phyloP scores from a whole-genome alignment of 768 basidiomycete species.

The Crepidotus variabilis region DNA sequence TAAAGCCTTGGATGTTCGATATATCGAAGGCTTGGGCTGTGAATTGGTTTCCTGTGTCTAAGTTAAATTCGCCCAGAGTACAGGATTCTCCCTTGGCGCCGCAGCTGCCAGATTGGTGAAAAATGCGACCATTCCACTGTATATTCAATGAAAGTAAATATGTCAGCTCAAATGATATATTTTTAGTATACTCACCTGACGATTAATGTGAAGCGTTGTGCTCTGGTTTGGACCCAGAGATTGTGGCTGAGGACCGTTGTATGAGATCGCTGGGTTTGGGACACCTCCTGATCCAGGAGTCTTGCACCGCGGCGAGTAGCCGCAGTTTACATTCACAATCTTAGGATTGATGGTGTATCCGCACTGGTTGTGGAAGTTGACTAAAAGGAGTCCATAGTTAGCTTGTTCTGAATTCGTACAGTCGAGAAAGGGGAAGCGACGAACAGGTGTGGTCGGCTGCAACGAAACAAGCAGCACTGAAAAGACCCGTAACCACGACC shows the following conservation, averaged over 20 bases:
- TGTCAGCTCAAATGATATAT: not conserved
- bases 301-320: slow-evolving; percentile 36
- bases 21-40: slow-evolving; percentile 35
- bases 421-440: not conserved
- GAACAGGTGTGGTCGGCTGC: slow-evolving; percentile 17
- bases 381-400: slow-evolving; percentile 8
- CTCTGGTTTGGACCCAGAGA: slow-evolving; percentile 18
- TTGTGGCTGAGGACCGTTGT: slow-evolving; percentile 30
- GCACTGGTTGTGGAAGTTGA: slow-evolving; percentile 34
- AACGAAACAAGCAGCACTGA: slow-evolving; percentile 1
- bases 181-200: slow-evolving; percentile 16
- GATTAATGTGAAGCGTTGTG: slow-evolving; percentile 27
- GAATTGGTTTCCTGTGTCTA: slow-evolving; percentile 29
- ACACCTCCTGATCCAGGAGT: slow-evolving; percentile 31
- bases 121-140: slow-evolving; percentile 40
- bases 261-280: slow-evolving; percentile 28
- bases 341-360: slow-evolving; percentile 25
- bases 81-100: slow-evolving; percentile 34
- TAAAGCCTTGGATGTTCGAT: slow-evolving; percentile 41
- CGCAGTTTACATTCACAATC: slow-evolving; percentile 35
- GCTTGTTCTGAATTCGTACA: not conserved
- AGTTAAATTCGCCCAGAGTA: slow-evolving; percentile 35
- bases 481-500: not conserved
- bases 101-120: slow-evolving; percentile 32
- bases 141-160: not conserved